Base-by-base conservation (phyloP, 2,329 filamentous ascomycete species). In the Setomelanomma holmii region DNA sequence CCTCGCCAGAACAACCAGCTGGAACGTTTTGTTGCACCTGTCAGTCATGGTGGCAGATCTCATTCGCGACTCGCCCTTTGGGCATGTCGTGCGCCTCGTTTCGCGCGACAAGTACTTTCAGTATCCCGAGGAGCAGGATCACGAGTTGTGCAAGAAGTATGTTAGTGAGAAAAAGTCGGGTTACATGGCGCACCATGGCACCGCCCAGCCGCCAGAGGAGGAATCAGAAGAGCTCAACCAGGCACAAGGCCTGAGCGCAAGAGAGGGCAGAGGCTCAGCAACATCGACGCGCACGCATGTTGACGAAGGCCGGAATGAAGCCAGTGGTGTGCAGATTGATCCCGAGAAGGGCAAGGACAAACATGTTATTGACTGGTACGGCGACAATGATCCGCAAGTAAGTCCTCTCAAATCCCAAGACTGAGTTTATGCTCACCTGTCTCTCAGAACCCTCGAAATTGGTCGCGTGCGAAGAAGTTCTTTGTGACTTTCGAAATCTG, bases 331-430 rank as follows among this genome's bases (percentile, higher is more conserved):
- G 7, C 67, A 64, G 23, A 67, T 82, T 12, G 81, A 84, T 62
- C 72, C 76, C 1, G 82, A 84, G 58, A 84, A 83, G 56, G 81
- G 81, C 1, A 75, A 68, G 53, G 80, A 84, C 63, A 63, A 76
- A 6, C 69, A 79, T 47, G 67, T 85, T 5, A 76, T 85, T 5
- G 73, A 76, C 30, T 85, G 82, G 82, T 81, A 75, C 58, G 79
- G 77, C 1, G 72, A 76, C 0, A 62, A 80, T 49, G 82, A 84
- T 59, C 68, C 74, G 4, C 74, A 69, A 48, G 70, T 70, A 62
- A 42, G 59, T 48, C 11, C 4, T 11, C 17, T 10, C 14, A 47
- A 14, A 36, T 39, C 21, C 11, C 5, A 1, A 16, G 7, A 27
- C 21, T 4, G 11, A 12, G 43, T 17, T 1, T 24, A n/a, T 35